Evolutionary conservation across 257 asterid species (phyloP).

Genomic region (Dorcoceras hygrometricum): DNA sequence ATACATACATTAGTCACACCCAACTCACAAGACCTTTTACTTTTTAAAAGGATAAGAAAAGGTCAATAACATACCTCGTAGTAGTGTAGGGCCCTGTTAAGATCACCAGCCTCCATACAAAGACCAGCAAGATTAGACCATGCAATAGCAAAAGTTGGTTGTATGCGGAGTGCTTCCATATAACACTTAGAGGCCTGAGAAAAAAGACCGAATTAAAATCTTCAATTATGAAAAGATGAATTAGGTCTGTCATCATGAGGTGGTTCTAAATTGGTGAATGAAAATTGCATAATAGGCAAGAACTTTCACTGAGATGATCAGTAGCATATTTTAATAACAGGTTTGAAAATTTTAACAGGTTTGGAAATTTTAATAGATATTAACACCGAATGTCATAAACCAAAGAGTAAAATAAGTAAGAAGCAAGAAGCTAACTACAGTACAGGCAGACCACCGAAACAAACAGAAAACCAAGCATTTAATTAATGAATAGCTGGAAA

Average conservation of each 20-base stretch:
- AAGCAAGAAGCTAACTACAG: slow-evolving; percentile 18
- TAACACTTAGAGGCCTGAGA: slow-evolving; percentile 88
- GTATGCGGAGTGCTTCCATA: slow-evolving; percentile 84
- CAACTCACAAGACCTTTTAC: neutral
- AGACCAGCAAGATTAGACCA: slow-evolving; percentile 99
- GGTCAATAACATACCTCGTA: slow-evolving; percentile 58
- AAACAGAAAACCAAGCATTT: neutral
- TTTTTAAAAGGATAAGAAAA: neutral
- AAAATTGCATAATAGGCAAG: neutral
- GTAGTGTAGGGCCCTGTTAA: slow-evolving; percentile 87
- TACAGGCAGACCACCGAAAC: slow-evolving; percentile 7
- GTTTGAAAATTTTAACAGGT: neutral
- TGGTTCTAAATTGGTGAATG: neutral
- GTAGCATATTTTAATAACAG: neutral
- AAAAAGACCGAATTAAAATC: slow-evolving; percentile 11
- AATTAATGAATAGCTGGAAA: neutral
- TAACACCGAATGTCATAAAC: neutral
- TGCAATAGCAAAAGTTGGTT: slow-evolving; percentile 95
- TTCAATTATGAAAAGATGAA: slow-evolving; percentile 12
- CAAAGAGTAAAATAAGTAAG: slow-evolving; percentile 5
- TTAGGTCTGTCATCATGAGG: slow-evolving; percentile 2
- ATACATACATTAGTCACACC: slow-evolving; percentile 3
- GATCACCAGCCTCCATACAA: slow-evolving; percentile 96
- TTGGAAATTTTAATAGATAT: neutral
- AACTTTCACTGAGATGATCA: neutral